Base-by-base conservation (phyloP, 306 rosid species). In the Quercus bicolor region DNA sequence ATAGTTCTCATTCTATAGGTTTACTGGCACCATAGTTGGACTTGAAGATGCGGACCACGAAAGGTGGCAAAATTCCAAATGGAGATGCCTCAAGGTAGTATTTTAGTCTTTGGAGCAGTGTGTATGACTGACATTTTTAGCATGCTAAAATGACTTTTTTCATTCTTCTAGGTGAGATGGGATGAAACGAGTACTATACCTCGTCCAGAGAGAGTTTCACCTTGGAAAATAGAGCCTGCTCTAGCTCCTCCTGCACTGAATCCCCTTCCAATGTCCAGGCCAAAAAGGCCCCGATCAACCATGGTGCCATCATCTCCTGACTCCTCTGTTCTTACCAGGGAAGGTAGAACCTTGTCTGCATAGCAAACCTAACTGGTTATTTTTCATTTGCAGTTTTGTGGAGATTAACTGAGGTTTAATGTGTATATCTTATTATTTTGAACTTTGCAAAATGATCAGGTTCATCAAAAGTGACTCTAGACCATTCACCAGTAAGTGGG, bases 141-240 rank as follows among this genome's bases (percentile, higher is more conserved):
- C 74, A 61, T 31, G 60, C 59, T 78, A n/a, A 80, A 74, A 69
- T 54, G 54, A 55, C 45, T 37, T 33, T 65, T 60, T 57, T 55
- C 57, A n/a, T 78, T 78, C 78, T 74, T 90, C 40, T 75, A 94
- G 98, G 98, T 94, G 89, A 87, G 94, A 87, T 95, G 99, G 99
- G 99, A 95, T 71, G 99, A 95, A 80, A 95, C 93, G 65, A 93
- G 96, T 21, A 83, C 90, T 28, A 83, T 91, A 78, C 87, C 97
- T 73, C 99, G 98, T 26, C 99, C 99, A 0, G 99, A 95, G 76
- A 95, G 90, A 85, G 97, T 95, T 76, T 93, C 99, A 40, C 96
- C 92, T 37, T 95, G 99, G 99, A 93, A 95, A 89, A 86, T 95
- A 70, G 99, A 93, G 69, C 97, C 97, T 33, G 98, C 99, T 76